Conservation (phyloP, 78 protist genomes). For the Ministeria vibrans region DNA sequence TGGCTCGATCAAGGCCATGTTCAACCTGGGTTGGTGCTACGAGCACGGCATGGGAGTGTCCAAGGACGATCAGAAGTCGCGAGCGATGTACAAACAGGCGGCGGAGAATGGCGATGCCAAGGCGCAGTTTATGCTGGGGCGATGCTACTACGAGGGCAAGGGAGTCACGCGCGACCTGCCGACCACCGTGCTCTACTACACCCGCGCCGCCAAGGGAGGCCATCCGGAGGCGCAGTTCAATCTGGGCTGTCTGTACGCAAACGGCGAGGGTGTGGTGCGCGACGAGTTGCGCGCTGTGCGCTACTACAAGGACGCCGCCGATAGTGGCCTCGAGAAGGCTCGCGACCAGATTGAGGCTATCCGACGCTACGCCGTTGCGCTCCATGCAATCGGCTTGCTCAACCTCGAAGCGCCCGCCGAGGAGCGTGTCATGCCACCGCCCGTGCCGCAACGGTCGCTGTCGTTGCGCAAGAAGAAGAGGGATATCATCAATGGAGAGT, state of each 20-base stretch:
- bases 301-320: neutral
- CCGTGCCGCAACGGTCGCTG: too few relatives aligned
- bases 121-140: neutral
- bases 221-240: neutral
- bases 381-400: too few relatives aligned
- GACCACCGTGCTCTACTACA: neutral
- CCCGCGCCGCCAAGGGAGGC: neutral
- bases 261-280: neutral
- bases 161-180: neutral
- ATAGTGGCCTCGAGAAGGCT: too few relatives aligned
- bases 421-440: too few relatives aligned
- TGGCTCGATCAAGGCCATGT: neutral
- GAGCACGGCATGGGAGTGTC: neutral
- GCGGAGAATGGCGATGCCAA: neutral
- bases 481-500: too few relatives aligned
- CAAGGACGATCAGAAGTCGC: too few relatives aligned
- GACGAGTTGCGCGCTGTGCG: conserved; percentile 7
- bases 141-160: neutral
- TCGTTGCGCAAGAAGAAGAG: too few relatives aligned
- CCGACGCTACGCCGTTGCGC: too few relatives aligned
- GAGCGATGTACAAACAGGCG: too few relatives aligned
- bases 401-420: too few relatives aligned
- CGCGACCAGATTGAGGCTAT: too few relatives aligned
- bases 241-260: neutral
- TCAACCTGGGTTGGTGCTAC: neutral